Evolutionary conservation across 2,329 filamentous ascomycete genomes (phyloP).

Genomic region (Septoria linicola): DNA sequence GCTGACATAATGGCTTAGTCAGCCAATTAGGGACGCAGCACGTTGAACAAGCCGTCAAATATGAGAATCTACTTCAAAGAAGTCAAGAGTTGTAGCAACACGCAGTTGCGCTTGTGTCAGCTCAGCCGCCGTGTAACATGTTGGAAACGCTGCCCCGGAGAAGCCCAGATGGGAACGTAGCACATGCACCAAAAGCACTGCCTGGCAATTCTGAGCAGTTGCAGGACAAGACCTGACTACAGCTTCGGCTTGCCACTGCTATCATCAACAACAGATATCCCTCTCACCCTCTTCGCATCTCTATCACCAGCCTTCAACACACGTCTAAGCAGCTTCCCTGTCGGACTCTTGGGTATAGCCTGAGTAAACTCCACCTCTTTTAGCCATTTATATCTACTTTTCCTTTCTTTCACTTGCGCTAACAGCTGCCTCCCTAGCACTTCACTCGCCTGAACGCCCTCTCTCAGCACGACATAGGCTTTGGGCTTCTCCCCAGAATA

Average conservation of each 20-base stretch:
- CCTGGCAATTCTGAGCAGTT: no score
- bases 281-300: conserved; percentile 36
- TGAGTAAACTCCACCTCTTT: conserved; percentile 64
- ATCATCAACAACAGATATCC: conserved; percentile 27
- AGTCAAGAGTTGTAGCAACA: no score
- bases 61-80: no score
- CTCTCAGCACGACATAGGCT: conserved; percentile 55
- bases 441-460: conserved; percentile 12
- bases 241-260: conserved; percentile 22
- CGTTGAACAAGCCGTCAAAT: no score
- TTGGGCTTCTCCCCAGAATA: conserved; percentile 58
- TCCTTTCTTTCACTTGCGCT: conserved; percentile 63
- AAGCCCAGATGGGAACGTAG: no score
- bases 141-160: no score
- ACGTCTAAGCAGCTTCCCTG: conserved; percentile 68
- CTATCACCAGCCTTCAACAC: conserved; percentile 52
- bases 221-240: conserved; percentile 6
- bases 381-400: conserved; percentile 68
- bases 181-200: no score
- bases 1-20: no score
- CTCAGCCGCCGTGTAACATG: no score
- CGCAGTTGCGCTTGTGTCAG: no score
- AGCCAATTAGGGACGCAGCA: no score
- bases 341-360: conserved; percentile 68
- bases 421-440: conserved; percentile 50